Evolutionary conservation across 257 asterid genomes (phyloP), one percentile per base, ranked within the genome.

Genomic region (Nicotiana obtusifolia): DNA sequence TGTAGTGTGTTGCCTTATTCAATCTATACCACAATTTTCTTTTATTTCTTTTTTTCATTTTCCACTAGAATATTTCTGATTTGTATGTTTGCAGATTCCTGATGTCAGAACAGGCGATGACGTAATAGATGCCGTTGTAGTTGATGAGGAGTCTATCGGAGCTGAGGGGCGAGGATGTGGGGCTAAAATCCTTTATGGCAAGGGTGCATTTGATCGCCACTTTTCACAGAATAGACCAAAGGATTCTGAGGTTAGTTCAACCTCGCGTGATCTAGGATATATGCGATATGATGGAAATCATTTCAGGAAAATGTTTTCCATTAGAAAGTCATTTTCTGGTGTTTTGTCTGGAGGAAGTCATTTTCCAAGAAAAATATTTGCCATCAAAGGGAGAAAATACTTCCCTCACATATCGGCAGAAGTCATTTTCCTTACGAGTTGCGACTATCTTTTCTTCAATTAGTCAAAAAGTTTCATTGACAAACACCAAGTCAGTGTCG

Each of bases 161-260:
- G 49, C 84, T 0, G 93, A 87, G 81, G 88, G 85, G 4, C 88
- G 84, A 69, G 90, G 91, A 41, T 71, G 81, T 65, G 98, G 94
- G 69, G 98, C 98, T 49, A 96, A 94, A 82, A 96, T 96, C 81
- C 97, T 96, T 49, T 84, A 93, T 24, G 99, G 98, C 2, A 90
- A 92, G 83, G 98, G 98, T 17, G 91, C 98, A 14, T 84, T 89
- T 68, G 87, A 89, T 77, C 89, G 80, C 81, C 90, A 91, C 86
- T 85, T 88, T 49, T 88, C 93, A 4, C 91, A 87, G 83, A 84
- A 88, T 44, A 88, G 88, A 88, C 44, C 35, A n/a, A 90, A 89
- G 86, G 94, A 87, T 61, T 81, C 85, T 4, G 89, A 91, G 97
- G 98, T 96, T 87, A 14, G 84, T 28, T 47, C 76, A 47, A 54